Evolutionary conservation across 805 yeast genomes (phyloP).

Genomic region (Candida railenensis): DNA sequence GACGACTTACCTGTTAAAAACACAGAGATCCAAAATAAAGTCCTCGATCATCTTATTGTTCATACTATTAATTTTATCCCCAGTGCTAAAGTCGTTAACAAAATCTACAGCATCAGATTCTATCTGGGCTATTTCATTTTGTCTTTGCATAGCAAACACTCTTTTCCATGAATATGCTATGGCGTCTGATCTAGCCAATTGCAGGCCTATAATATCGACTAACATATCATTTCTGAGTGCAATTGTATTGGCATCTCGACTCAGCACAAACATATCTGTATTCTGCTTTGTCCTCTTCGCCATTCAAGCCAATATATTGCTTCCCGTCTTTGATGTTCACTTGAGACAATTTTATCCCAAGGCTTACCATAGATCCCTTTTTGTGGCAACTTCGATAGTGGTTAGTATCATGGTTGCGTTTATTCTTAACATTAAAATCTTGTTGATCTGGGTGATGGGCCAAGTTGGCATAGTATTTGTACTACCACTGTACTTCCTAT

Average conservation of each 20-base stretch:
- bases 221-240: constrained; percentile 84
- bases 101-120: constrained; percentile 90
- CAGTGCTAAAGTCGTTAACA: constrained; percentile 85
- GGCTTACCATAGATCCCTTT: constrained; percentile 19
- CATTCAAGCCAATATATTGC: constrained; percentile 66
- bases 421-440: constrained; percentile 22
- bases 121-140: constrained; percentile 86
- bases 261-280: constrained; percentile 69
- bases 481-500: constrained; percentile 70
- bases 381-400: constrained; percentile 16
- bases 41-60: constrained; percentile 69
- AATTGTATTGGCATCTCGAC: constrained; percentile 86
- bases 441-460: constrained; percentile 49
- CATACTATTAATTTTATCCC: constrained; percentile 75
- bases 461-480: constrained; percentile 50
- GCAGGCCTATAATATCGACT: constrained; percentile 65
- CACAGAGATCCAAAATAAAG: constrained; percentile 37
- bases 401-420: constrained; percentile 23
- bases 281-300: constrained; percentile 79
- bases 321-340: constrained; percentile 69
- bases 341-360: constrained; percentile 42
- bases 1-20: neutral
- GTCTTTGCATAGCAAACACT: constrained; percentile 72
- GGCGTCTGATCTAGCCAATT: constrained; percentile 13
- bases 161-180: constrained; percentile 66